Percentiles rank a stretch among this genome's conserved stretches.
phyloP scores from a whole-genome alignment of 23 red algal genomes.

The Chondrus crispus region DNA sequence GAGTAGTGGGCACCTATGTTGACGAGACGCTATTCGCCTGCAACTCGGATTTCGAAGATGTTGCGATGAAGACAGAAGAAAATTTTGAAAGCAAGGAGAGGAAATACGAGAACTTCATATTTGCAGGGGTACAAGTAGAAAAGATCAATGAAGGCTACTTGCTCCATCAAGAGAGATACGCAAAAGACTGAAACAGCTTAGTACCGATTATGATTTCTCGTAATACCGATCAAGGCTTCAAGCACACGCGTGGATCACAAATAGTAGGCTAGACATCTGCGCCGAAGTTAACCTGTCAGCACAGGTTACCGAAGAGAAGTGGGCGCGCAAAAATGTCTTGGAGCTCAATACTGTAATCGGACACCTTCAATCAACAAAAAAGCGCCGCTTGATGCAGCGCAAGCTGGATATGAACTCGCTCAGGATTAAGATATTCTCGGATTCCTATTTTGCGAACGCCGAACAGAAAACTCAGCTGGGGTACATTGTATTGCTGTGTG shows the following conservation, averaged over 20 bases:
- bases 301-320: slow-evolving; percentile 14
- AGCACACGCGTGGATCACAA: slow-evolving; percentile 2
- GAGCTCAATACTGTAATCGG: neutral
- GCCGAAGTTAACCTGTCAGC: neutral
- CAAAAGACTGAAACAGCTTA: neutral
- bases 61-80: neutral
- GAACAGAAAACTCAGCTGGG: neutral
- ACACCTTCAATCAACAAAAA: neutral
- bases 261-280: slow-evolving; percentile 27
- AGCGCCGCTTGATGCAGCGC: neutral
- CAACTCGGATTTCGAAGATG: neutral
- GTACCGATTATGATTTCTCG: neutral
- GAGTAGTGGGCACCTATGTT: neutral
- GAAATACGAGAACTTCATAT: neutral
- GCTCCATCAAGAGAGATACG: neutral
- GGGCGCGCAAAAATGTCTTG: neutral
- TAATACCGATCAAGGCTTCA: neutral
- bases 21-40: neutral
- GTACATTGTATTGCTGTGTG: neutral
- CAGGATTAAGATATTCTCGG: neutral
- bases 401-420: neutral
- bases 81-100: neutral
- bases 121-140: neutral
- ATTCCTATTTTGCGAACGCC: neutral
- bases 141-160: neutral